Conservation (phyloP, 225 moss, liverwort and hornwort species). For the Pleurozium schreberi region DNA sequence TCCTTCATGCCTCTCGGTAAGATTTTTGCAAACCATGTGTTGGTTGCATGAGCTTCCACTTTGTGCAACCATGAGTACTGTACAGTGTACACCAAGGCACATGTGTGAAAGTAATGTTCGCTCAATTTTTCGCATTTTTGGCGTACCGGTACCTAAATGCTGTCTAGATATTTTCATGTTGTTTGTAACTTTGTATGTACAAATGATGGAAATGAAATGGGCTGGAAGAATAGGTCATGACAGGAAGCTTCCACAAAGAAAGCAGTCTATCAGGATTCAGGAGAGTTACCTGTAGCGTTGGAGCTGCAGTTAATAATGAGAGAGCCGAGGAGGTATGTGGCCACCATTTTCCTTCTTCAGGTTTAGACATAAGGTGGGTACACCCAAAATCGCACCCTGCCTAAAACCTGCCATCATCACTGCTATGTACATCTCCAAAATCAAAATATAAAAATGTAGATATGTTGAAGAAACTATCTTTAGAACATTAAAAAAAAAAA, state of each 20-base stretch:
- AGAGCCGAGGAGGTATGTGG: neutral
- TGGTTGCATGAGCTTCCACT: neutral
- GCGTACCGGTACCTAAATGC: neutral
- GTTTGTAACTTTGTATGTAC: neutral
- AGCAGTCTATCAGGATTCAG: neutral
- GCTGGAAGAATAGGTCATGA: neutral
- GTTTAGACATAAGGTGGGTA: neutral
- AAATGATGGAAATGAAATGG: neutral
- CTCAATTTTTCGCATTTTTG: neutral
- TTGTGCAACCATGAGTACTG: neutral
- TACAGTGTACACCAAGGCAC: neutral
- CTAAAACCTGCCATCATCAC: neutral
- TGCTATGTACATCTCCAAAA: neutral
- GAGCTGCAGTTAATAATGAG: neutral
- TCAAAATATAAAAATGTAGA: neutral
- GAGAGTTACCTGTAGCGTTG: neutral
- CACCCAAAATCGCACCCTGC: neutral
- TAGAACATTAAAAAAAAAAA: neutral
- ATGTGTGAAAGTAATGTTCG: neutral
- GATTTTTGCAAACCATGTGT: neutral
- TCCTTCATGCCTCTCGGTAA: slow-evolving; percentile 4
- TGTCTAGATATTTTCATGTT: neutral
- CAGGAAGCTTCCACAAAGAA: neutral
- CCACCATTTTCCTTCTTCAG: neutral
- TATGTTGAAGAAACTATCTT: neutral